Evolutionary conservation across 2,329 filamentous ascomycete species (phyloP), one percentile per base, ranked within the genome.

Genomic region (Fusarium drepaniforme): DNA sequence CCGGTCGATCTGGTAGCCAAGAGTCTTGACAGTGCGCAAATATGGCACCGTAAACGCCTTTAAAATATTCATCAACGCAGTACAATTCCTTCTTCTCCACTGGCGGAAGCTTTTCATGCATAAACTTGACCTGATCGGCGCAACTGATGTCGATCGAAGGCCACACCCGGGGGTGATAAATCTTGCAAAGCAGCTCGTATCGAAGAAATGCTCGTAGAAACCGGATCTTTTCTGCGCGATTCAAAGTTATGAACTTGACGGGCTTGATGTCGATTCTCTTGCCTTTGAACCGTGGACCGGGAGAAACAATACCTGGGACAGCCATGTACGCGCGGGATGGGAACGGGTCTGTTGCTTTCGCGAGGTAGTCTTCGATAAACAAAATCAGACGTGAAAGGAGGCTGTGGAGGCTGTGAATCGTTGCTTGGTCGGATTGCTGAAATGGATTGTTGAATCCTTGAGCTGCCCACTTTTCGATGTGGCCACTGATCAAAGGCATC

Each of bases 101-200:
- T 4, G 13, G 23, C 7, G 15, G 4, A 11, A 51, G 15, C 30
- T 6, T 46, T 5, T 51, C 51, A 18, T 49, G 12, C 0, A 21
- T 6, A 5, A 15, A 2, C 21, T 8, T 8, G 21, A 30, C 18
- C 21, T 12, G 23, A 6, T 28, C 18, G 6, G 38, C 21, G 13
- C 18, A 49, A 38, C 8, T 4, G 21, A 4, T 46, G 3, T 56
- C 13, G 13, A 66, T 25, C 9, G 1, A 16, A 33, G 21, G 12
- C 57, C 56, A 62, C 8, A 44, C 33, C 8, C 15, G 37, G 3
- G 35, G 57, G 7, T 53, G 42, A 25, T 58, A 25, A 2, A 66
- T 5, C 15, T 38, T 66, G 11, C 65, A 73, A 8, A 69, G 16
- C 1, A 72, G n/a, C 53, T 73, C 70, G 12, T 73, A 59, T 15